Evolutionary conservation across 768 basidiomycete species (phyloP).

Genomic region (Mycena amicta): DNA sequence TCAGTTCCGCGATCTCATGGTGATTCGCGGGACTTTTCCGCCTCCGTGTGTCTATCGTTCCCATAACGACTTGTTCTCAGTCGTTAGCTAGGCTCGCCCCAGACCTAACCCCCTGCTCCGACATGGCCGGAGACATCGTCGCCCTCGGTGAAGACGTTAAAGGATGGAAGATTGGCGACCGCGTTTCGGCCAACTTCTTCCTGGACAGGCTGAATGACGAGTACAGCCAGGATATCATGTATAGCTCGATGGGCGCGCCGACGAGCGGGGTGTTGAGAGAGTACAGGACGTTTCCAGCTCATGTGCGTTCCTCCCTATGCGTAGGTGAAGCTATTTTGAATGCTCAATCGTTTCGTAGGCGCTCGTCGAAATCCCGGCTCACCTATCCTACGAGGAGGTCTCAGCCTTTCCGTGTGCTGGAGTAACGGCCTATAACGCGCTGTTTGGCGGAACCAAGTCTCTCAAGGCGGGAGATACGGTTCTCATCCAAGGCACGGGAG

Average conservation of each 20-base stretch:
- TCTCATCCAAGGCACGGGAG: slow-evolving; percentile 48
- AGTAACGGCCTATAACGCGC: slow-evolving; percentile 52
- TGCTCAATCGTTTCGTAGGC: slow-evolving; percentile 36
- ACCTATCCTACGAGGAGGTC: slow-evolving; percentile 64
- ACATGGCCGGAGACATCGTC: slow-evolving; percentile 61
- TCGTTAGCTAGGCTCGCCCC: slow-evolving; percentile 18
- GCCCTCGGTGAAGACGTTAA: slow-evolving; percentile 46
- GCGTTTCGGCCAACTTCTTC: slow-evolving; percentile 57
- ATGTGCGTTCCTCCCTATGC: slow-evolving; percentile 28
- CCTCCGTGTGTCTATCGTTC: slow-evolving; percentile 26
- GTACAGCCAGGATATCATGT: slow-evolving; percentile 26
- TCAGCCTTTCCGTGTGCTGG: slow-evolving; percentile 64
- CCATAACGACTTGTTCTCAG: no score
- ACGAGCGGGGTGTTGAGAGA: slow-evolving; percentile 56
- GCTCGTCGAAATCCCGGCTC: slow-evolving; percentile 53
- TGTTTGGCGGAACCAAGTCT: slow-evolving; percentile 36
- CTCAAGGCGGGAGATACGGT: slow-evolving; percentile 52
- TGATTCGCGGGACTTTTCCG: slow-evolving; percentile 43
- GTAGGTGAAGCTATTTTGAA: neutral
- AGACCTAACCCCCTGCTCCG: slow-evolving; percentile 44
- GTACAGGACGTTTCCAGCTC: slow-evolving; percentile 51
- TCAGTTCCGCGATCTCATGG: slow-evolving; percentile 52
- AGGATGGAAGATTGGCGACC: slow-evolving; percentile 55
- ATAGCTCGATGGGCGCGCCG: slow-evolving; percentile 45
- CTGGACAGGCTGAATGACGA: slow-evolving; percentile 53